A percentile compares a stretch with the other conserved stretches of the same genome.
Conservation (phyloP, 345 rosid species). For the Clausena lansium region DNA sequence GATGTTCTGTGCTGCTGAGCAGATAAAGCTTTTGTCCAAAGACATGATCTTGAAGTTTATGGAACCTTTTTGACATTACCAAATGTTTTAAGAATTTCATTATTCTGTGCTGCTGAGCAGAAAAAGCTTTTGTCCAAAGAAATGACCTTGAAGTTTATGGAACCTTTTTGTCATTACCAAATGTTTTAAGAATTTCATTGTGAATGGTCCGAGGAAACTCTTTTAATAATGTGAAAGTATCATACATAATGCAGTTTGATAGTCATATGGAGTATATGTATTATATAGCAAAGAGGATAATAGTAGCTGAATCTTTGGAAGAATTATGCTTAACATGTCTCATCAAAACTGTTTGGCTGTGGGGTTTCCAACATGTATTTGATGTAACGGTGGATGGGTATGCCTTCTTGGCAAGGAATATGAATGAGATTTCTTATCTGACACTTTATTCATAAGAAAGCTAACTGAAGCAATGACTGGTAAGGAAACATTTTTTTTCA, state of each 20-base stretch:
- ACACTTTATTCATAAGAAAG: background rate
- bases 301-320: background rate
- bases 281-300: background rate
- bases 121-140: slow-evolving; percentile 12
- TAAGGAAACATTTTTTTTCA: no score
- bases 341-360: background rate
- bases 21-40: slow-evolving; percentile 13
- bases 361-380: background rate
- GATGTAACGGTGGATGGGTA: background rate
- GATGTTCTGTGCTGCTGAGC: slow-evolving; percentile 18
- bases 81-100: background rate
- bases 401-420: background rate
- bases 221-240: background rate
- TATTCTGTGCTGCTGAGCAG: no score
- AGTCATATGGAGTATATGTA: background rate
- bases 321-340: background rate
- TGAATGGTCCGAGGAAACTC: slow-evolving; percentile 5
- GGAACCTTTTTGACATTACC: background rate
- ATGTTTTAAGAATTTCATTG: slow-evolving; percentile 1
- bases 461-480: background rate
- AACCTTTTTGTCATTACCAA: background rate
- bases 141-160: background rate
- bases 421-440: background rate
- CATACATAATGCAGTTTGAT: background rate
- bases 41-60: background rate